Evolutionary conservation across 306 rosid genomes (phyloP), one percentile per base, ranked within the genome.

Genomic region (Fragaria iinumae): DNA sequence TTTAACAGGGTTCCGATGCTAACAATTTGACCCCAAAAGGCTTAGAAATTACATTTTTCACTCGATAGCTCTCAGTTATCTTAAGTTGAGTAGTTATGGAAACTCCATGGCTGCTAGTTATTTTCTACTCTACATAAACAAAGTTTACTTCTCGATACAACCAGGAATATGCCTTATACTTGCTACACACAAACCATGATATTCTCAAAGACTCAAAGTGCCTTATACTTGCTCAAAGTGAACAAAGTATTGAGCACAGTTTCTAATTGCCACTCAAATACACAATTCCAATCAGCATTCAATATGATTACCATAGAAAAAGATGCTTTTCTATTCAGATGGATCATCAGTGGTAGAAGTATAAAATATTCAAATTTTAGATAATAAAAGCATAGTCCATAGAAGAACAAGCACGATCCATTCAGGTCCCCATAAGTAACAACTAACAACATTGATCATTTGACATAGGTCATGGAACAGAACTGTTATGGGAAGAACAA

Each of bases 341-440:
- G 69, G 38, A 8, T 32, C 12, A 32, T 34, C 45, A 0, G 44
- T 4, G 1, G 52, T 16, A 20, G 57, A 69, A 13, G 17, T 14
- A 21, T 69, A 23, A 23, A n/a, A 45, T 65, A 36, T 18, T 21
- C 0, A 16, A 34, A 21, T 65, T 65, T 12, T 25, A n/a, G 47
- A 36, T 36, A 13, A 65, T 18, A 65, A 36, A 18, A 18, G 27
- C 27, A 36, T 11, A 65, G 47, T 18, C 4, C 11, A 17, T 17
- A 8, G 5, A 64, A 8, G 11, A 32, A 32, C 5, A 4, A 2
- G 11, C 70, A 65, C 1, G 47, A 36, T 8, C 48, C 45, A 34
- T 64, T 29, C 69, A 64, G 38, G 21, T 16, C 7, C 3, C 39
- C 73, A 23, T 69, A 71, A 71, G 62, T 49, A 29, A 71, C 75